These are phyloP conservation scores for Suaeda aralocaspica DNA, from an alignment of 148 eudicot genomes.

Conservation along the genomic window DNA sequence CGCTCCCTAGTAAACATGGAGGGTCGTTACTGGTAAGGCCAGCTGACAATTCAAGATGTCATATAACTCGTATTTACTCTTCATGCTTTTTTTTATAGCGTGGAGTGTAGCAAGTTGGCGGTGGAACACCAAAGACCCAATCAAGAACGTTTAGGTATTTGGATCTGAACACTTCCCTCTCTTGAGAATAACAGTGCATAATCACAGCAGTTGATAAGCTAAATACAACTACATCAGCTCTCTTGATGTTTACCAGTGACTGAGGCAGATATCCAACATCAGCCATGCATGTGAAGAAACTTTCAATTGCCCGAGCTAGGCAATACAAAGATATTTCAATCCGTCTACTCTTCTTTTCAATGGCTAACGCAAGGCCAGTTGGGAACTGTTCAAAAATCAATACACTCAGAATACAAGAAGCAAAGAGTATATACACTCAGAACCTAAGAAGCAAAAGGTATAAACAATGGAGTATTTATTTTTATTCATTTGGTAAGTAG, in stretches of 20 bases:
- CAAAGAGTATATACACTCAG: background rate
- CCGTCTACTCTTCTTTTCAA: constrained; percentile 96
- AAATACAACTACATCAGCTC: constrained; percentile 82
- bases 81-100: constrained; percentile 28
- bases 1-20: constrained; percentile 40
- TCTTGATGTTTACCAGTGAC: constrained; percentile 59
- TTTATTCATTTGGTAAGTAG: background rate
- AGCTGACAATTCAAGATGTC: background rate
- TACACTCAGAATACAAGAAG: constrained; percentile 1
- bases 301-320: constrained; percentile 89
- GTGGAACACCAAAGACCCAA: constrained; percentile 99
- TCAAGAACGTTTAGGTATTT: constrained; percentile 96
- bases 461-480: background rate
- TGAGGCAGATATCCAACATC: constrained; percentile 75
- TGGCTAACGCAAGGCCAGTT: constrained; percentile 85
- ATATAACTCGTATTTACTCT: background rate
- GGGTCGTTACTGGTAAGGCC: background rate
- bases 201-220: constrained; percentile 93
- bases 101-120: constrained; percentile 71
- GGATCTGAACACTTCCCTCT: constrained; percentile 88
- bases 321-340: constrained; percentile 95
- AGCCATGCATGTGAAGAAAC: constrained; percentile 94
- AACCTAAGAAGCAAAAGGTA: background rate
- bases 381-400: constrained; percentile 55
- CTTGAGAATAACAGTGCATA: constrained; percentile 96